These are phyloP conservation scores for Wickerhamiella australiensis DNA, from an alignment of 805 yeast genomes.

Conservation along the genomic window DNA sequence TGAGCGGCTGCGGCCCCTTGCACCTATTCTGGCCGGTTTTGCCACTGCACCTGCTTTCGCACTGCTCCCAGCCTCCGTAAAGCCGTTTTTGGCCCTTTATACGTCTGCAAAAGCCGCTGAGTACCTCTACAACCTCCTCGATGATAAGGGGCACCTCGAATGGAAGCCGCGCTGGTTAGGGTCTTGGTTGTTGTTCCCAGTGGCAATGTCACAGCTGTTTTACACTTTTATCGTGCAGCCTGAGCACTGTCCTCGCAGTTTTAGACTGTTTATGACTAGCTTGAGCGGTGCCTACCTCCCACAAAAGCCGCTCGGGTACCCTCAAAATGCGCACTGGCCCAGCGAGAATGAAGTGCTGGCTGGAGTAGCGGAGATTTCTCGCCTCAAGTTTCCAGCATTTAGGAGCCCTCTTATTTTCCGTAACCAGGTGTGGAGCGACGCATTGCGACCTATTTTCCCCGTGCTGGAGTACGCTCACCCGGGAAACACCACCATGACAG, in stretches of 20 bases:
- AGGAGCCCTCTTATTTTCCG: constrained; percentile 24
- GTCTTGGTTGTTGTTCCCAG: constrained; percentile 32
- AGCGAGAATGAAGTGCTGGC: constrained; percentile 24
- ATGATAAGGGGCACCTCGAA: constrained; percentile 26
- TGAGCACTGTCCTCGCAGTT: constrained; percentile 27
- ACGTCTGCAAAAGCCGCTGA: constrained; percentile 28
- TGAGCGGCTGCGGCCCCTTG: background rate
- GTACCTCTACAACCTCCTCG: constrained; percentile 27
- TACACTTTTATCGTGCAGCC: constrained; percentile 28
- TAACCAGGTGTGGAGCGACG: constrained; percentile 15
- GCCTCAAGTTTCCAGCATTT: constrained; percentile 27
- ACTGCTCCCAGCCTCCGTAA: constrained; percentile 22
- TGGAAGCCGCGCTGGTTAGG: constrained; percentile 30
- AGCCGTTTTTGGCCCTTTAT: constrained; percentile 27
- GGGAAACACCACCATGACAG: constrained; percentile 24
- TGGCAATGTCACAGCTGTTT: constrained; percentile 32
- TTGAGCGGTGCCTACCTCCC: constrained; percentile 27
- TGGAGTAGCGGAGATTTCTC: constrained; percentile 26
- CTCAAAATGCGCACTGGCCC: constrained; percentile 28
- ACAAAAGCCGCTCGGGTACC: constrained; percentile 24
- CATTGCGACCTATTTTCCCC: constrained; percentile 19
- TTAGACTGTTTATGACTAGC: constrained; percentile 24
- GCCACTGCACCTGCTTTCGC: constrained; percentile 13
- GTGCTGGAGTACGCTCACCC: constrained; percentile 28
- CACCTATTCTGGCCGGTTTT: constrained; percentile 1